These are phyloP conservation scores for Parsonsia alboflavescens DNA, from an alignment of 257 asterid species.

Conservation along the genomic window DNA sequence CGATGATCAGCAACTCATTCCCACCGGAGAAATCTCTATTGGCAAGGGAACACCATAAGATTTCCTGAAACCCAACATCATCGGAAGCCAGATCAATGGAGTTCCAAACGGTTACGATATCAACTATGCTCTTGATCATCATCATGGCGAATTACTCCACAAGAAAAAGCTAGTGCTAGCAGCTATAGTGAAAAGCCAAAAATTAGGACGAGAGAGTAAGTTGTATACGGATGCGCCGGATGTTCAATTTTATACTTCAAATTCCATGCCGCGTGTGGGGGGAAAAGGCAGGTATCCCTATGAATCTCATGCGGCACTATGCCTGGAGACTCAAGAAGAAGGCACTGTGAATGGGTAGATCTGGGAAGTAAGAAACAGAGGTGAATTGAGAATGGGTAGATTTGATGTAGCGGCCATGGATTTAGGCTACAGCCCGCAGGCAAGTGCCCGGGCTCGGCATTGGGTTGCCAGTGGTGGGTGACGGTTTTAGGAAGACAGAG, in stretches of 20 bases:
- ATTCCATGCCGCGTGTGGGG: constrained; percentile 27
- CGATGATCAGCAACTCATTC: constrained; percentile 44
- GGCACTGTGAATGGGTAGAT: too few relatives aligned
- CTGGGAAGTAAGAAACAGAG: too few relatives aligned
- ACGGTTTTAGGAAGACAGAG: too few relatives aligned
- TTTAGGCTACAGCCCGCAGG: too few relatives aligned
- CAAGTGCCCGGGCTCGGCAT: too few relatives aligned
- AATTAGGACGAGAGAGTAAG: constrained; percentile 60
- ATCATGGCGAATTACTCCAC: too few relatives aligned
- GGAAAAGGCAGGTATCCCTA: constrained; percentile 65
- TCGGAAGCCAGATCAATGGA: constrained; percentile 39
- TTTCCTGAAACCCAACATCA: constrained; percentile 38
- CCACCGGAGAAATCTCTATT: constrained; percentile 40
- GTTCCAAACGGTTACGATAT: constrained; percentile 64
- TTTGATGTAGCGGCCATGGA: too few relatives aligned
- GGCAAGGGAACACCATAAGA: constrained; percentile 61
- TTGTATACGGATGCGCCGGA: constrained; percentile 51
- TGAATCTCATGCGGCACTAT: constrained; percentile 48
- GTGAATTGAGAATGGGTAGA: too few relatives aligned
- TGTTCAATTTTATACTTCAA: constrained; percentile 63
- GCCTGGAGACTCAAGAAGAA: constrained; percentile 95
- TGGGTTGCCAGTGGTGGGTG: too few relatives aligned
- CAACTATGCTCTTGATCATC: constrained; percentile 57
- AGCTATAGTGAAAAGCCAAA: constrained; percentile 40
- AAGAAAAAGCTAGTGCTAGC: constrained; percentile 38